phyloP scores from a whole-genome alignment of 495 filamentous ascomycete species.

The Stereocaulon alpinum region DNA sequence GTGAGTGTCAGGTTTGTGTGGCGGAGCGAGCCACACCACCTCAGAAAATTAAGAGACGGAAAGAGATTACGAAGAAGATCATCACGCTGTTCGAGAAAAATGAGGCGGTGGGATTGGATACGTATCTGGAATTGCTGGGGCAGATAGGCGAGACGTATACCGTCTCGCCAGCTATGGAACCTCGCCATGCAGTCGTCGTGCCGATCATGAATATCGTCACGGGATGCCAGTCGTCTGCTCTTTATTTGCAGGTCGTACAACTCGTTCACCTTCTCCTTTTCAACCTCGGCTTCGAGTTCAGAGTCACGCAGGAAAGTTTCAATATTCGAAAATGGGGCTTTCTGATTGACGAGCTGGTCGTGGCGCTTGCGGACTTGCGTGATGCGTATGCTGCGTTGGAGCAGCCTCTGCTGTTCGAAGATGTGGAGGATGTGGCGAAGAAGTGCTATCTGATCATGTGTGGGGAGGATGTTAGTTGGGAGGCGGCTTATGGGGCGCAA shows the following conservation, averaged over 20 bases:
- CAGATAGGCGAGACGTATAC: conserved; percentile 5
- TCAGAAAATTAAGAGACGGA: background rate
- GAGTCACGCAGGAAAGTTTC: background rate
- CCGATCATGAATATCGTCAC: conserved; percentile 9
- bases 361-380: conserved; percentile 8
- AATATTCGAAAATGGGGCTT: conserved; percentile 9
- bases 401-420: background rate
- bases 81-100: background rate
- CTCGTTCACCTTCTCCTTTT: background rate
- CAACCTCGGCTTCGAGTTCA: conserved; percentile 8
- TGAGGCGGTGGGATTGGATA: background rate
- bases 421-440: conserved; percentile 5
- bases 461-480: conserved; percentile 9
- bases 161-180: background rate
- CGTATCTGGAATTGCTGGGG: background rate
- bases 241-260: background rate
- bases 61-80: background rate
- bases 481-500: background rate
- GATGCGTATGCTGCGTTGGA: background rate
- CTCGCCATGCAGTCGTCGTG: background rate
- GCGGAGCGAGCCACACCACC: background rate
- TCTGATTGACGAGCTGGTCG: conserved; percentile 8
- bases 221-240: background rate
- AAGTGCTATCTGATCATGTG: conserved; percentile 13
- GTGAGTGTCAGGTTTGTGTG: conserved; percentile 35